Percentiles rank a stretch among this genome's conserved stretches.
Conservation (phyloP, 306 rosid genomes). For the Dryas alaskensis region DNA sequence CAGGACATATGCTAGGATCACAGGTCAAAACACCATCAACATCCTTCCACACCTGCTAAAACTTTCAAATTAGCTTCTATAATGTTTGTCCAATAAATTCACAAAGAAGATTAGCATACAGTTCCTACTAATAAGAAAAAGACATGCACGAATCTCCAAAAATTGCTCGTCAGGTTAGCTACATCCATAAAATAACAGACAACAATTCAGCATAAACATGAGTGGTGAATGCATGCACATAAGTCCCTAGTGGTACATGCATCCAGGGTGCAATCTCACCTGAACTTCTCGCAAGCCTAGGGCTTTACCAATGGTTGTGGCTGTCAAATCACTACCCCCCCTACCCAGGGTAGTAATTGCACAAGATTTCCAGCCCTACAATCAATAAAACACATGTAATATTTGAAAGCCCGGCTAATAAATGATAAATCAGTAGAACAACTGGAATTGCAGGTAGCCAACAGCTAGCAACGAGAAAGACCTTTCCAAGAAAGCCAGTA, state of each 20-base stretch:
- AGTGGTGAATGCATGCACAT: not conserved
- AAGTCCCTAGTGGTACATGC: not conserved
- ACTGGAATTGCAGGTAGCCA: slow-evolving; percentile 1
- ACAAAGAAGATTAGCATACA: not conserved
- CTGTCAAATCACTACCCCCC: slow-evolving; percentile 76
- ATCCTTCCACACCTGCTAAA: slow-evolving; percentile 67
- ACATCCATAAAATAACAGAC: not conserved
- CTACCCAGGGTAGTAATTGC: slow-evolving; percentile 70
- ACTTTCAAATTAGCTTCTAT: slow-evolving; percentile 5
- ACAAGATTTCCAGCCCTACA: slow-evolving; percentile 60
- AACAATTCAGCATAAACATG: not conserved
- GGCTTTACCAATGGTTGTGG: slow-evolving; percentile 68
- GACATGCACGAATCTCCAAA: not conserved
- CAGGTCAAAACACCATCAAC: slow-evolving; percentile 75
- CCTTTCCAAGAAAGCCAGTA: slow-evolving; percentile 80
- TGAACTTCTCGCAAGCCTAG: slow-evolving; percentile 66
- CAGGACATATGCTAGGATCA: slow-evolving; percentile 56
- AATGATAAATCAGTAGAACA: not conserved
- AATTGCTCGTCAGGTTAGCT: not conserved
- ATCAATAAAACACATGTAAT: slow-evolving; percentile 16
- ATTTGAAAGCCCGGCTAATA: not conserved
- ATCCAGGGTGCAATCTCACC: slow-evolving; percentile 31
- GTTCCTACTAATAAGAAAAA: not conserved
- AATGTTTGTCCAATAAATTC: slow-evolving; percentile 22
- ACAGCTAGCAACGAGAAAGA: slow-evolving; percentile 14